These are phyloP conservation scores for Nevesoporus exiguus DNA, from an alignment of 768 basidiomycete genomes.

Conservation along the genomic window DNA sequence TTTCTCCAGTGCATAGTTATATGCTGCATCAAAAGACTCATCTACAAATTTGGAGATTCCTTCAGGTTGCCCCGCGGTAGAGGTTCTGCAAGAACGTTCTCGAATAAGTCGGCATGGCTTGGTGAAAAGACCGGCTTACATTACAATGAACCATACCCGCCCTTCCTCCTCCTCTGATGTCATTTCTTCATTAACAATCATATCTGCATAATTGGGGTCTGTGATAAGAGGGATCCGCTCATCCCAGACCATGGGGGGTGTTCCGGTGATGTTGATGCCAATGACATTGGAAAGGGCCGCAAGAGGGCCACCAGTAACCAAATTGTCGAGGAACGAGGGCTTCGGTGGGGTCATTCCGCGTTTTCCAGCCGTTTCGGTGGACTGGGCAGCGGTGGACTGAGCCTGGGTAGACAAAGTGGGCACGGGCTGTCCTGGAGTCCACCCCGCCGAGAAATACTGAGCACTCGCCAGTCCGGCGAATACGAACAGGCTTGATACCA, in stretches of 20 bases:
- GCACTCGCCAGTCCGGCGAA: slow-evolving; percentile 37
- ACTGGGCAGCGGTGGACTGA: slow-evolving; percentile 20
- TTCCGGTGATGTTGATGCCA: slow-evolving; percentile 73
- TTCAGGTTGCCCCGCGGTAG: slow-evolving; percentile 55
- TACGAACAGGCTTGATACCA: slow-evolving; percentile 33
- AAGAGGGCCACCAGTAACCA: slow-evolving; percentile 54
- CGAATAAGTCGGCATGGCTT: background rate
- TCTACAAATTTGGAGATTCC: slow-evolving; percentile 70
- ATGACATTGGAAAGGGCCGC: slow-evolving; percentile 49
- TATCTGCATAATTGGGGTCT: slow-evolving; percentile 72
- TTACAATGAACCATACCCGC: slow-evolving; percentile 72
- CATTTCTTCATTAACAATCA: slow-evolving; percentile 69
- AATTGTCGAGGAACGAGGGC: slow-evolving; percentile 28
- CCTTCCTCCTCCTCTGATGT: slow-evolving; percentile 60
- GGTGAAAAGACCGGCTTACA: slow-evolving; percentile 47
- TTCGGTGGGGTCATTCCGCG: slow-evolving; percentile 11
- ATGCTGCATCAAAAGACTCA: slow-evolving; percentile 69
- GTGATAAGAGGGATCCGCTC: slow-evolving; percentile 73
- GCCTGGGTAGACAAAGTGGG: slow-evolving; percentile 20
- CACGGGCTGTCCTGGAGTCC: slow-evolving; percentile 69
- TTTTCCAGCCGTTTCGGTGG: slow-evolving; percentile 26
- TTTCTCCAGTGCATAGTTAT: slow-evolving; percentile 55
- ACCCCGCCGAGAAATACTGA: slow-evolving; percentile 80
- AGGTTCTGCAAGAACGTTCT: slow-evolving; percentile 41
- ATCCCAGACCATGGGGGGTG: slow-evolving; percentile 53